Evolutionary conservation across 768 basidiomycete genomes (phyloP), one percentile per base, ranked within the genome.

Genomic region (Lactarius sanguifluus): DNA sequence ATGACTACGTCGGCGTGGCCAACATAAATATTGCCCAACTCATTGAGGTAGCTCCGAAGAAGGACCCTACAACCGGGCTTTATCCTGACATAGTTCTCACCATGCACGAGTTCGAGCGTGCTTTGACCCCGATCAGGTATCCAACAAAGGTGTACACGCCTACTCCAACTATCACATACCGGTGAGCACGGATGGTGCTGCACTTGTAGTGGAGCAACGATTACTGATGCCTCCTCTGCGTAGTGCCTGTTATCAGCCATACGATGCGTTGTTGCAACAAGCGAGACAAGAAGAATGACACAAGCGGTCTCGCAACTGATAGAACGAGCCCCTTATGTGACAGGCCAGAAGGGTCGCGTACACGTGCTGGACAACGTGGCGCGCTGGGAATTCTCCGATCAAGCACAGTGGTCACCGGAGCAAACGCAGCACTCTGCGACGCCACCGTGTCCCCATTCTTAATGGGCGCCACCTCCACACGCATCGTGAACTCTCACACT

Each of bases 191-290:
- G n/a, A n/a, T 20, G 32, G n/a, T 60, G 8, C 10, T 20, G 25
- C 16, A 40, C 10, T 36, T 3, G 18, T 4, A 45, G 20, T 45
- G 13, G 50, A 13, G 18, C 41, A 7, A 20, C 32, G 36, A 66
- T 63, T 32, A 32, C 45, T 45, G 32, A 58, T 64, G 54, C 25
- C 58, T 1, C 60, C 69, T 18, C 68, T 64, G 20, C 57, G 7
- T 70, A 91, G 92, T 25, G 96, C 95, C 10, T 96, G 90, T 77
- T 99, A 94, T 77, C 94, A 97, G 74, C 93, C 97, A 0, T 99
- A 98, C 73, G 92, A 89, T 66, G 90, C 91, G 16, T 83, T 96
- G 10, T 90, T 92, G 0, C 92, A 94, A 72, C 86, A 85, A 2
- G 94, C 96, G 81, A 96, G 95, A 94, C 45, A 84, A 40, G 38